These are phyloP conservation scores for Elongisporangium prolatum DNA, from an alignment of 352 stramenopile species.

Conservation along the genomic window DNA sequence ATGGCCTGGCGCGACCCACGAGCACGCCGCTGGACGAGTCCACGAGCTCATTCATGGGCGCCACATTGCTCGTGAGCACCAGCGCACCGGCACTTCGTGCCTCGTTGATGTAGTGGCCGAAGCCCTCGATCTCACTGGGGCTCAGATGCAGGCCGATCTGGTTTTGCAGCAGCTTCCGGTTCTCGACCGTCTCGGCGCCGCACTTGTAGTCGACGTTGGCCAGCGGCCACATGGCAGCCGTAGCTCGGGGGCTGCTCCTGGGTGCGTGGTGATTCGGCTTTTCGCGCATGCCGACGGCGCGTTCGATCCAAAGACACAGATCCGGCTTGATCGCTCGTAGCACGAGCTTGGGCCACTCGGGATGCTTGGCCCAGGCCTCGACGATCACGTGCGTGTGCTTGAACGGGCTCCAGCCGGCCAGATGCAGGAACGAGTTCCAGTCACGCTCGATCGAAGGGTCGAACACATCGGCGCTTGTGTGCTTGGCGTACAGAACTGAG, in stretches of 20 bases:
- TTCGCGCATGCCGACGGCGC: conserved; percentile 38
- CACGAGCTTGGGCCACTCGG: conserved; percentile 68
- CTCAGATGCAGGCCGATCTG: conserved; percentile 71
- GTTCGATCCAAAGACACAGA: conserved; percentile 64
- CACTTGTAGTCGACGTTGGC: conserved; percentile 79
- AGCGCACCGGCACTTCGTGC: conserved; percentile 67
- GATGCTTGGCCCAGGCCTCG: conserved; percentile 57
- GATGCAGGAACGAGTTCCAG: conserved; percentile 72
- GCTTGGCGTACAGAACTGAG: conserved; percentile 79
- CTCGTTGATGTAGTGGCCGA: conserved; percentile 86
- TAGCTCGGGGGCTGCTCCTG: not conserved
- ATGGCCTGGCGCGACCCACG: conserved; percentile 41
- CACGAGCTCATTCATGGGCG: conserved; percentile 84
- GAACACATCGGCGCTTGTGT: conserved; percentile 73
- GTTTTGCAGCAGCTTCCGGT: conserved; percentile 70
- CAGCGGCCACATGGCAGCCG: conserved; percentile 32
- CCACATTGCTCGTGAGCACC: conserved; percentile 71
- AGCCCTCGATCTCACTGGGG: conserved; percentile 74
- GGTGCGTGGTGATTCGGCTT: conserved; percentile 4
- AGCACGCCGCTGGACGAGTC: conserved; percentile 68
- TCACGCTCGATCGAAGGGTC: conserved; percentile 49
- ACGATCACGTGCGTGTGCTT: conserved; percentile 79
- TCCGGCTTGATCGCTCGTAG: conserved; percentile 62
- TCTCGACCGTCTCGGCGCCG: conserved; percentile 38
- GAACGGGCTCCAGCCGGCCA: conserved; percentile 65